Evolutionary conservation across 2,329 filamentous ascomycete species (phyloP).

Genomic region (Alternaria triticina): DNA sequence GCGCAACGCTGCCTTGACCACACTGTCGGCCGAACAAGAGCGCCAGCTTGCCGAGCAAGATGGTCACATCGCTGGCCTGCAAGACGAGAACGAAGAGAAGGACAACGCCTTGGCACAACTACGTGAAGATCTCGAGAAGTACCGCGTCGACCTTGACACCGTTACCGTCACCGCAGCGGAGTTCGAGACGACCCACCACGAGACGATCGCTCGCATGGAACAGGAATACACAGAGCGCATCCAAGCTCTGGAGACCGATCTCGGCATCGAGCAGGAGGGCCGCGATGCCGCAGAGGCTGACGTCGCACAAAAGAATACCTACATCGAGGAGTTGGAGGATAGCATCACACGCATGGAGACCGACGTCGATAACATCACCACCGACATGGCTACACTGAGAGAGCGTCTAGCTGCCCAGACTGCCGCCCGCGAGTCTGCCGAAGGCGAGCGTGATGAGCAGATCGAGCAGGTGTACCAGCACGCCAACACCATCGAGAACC

Average conservation of each 20-base stretch:
- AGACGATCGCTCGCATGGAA: slow-evolving; percentile 48
- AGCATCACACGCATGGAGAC: slow-evolving; percentile 46
- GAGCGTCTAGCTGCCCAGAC: slow-evolving; percentile 45
- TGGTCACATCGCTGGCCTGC: slow-evolving; percentile 34
- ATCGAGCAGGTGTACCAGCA: slow-evolving; percentile 43
- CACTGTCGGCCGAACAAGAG: slow-evolving; percentile 43
- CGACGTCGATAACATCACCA: slow-evolving; percentile 42
- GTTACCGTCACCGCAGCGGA: slow-evolving; percentile 46
- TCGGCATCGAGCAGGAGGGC: slow-evolving; percentile 46
- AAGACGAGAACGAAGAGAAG: slow-evolving; percentile 41
- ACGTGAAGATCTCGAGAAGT: slow-evolving; percentile 48
- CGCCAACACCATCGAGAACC: slow-evolving; percentile 41
- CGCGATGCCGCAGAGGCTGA: slow-evolving; percentile 50
- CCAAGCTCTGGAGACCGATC: slow-evolving; percentile 44
- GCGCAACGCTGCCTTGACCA: slow-evolving; percentile 30
- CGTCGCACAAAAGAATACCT: slow-evolving; percentile 46
- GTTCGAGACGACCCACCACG: slow-evolving; percentile 50
- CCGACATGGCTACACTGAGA: slow-evolving; percentile 42
- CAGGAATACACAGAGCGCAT: slow-evolving; percentile 47
- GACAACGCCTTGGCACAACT: slow-evolving; percentile 47
- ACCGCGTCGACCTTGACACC: slow-evolving; percentile 48
- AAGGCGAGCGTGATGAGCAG: slow-evolving; percentile 49
- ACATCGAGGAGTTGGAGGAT: slow-evolving; percentile 50
- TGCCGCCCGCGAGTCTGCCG: slow-evolving; percentile 39
- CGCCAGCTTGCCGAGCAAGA: slow-evolving; percentile 40